These are phyloP conservation scores for Fraxinus xanthoxyloides DNA, from an alignment of 305 asterid species.

Conservation along the genomic window DNA sequence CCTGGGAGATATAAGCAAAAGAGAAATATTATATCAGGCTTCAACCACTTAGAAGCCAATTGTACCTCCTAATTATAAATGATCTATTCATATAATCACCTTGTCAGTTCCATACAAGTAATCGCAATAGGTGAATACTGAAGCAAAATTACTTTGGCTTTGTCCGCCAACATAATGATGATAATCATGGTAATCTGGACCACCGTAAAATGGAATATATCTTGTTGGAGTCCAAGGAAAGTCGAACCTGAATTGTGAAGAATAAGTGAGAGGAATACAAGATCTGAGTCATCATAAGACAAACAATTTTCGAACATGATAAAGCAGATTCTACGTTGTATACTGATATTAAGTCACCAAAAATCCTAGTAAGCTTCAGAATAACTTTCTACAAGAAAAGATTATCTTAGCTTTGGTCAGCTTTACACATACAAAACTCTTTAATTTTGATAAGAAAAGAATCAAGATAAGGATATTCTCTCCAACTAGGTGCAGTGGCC, in stretches of 20 bases:
- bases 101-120: slow-evolving; percentile 95
- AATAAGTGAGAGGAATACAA: neutral
- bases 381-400: neutral
- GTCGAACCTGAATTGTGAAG: slow-evolving; percentile 48
- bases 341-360: neutral
- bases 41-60: neutral
- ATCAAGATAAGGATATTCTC: neutral
- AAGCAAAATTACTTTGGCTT: slow-evolving; percentile 89
- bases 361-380: neutral
- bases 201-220: slow-evolving; percentile 91
- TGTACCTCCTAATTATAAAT: slow-evolving; percentile 1
- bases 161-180: slow-evolving; percentile 88
- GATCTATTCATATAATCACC: slow-evolving; percentile 37
- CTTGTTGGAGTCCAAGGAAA: slow-evolving; percentile 84
- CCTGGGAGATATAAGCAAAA: slow-evolving; percentile 43
- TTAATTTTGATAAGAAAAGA: neutral
- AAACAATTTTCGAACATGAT: neutral
- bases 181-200: slow-evolving; percentile 93
- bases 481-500: neutral
- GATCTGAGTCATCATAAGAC: neutral
- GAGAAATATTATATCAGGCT: slow-evolving; percentile 20
- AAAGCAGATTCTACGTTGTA: neutral
- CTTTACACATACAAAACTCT: neutral
- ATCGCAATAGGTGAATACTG: slow-evolving; percentile 88
- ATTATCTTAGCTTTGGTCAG: neutral